These are phyloP conservation scores for Cladorrhinum samala DNA, from an alignment of 495 filamentous ascomycete species.

Conservation along the genomic window DNA sequence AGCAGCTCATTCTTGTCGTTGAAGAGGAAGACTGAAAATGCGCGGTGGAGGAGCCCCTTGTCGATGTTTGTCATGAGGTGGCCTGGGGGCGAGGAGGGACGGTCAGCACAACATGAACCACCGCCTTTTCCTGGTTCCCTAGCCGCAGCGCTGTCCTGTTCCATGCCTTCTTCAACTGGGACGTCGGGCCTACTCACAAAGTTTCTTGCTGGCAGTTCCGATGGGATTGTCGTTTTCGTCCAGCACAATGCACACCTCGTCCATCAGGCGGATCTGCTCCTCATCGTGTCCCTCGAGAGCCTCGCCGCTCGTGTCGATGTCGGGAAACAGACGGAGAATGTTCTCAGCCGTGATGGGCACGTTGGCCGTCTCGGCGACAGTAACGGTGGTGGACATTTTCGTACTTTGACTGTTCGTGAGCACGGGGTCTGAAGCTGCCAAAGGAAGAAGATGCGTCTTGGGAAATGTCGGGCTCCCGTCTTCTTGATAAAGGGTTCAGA, in stretches of 20 bases:
- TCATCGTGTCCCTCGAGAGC: slow-evolving; percentile 84
- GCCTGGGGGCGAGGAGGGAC: slow-evolving; percentile 46
- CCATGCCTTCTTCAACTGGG: no score
- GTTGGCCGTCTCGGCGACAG: slow-evolving; percentile 33
- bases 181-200: slow-evolving; percentile 55
- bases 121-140: neutral
- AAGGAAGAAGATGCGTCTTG: no score
- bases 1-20: slow-evolving; percentile 82
- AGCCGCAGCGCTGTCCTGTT: no score
- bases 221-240: slow-evolving; percentile 91
- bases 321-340: slow-evolving; percentile 84
- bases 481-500: neutral
- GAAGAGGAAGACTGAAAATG: slow-evolving; percentile 98
- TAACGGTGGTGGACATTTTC: slow-evolving; percentile 35
- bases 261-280: slow-evolving; percentile 96
- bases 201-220: slow-evolving; percentile 96
- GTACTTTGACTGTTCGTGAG: slow-evolving; percentile 5
- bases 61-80: slow-evolving; percentile 99
- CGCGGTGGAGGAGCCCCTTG: slow-evolving; percentile 88
- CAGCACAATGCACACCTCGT: slow-evolving; percentile 96
- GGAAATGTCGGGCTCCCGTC: no score
- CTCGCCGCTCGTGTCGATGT: slow-evolving; percentile 84
- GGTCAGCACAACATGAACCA: slow-evolving; percentile 8
- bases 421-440: no score
- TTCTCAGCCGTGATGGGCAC: slow-evolving; percentile 73